Percentiles rank a stretch among this genome's conserved stretches.
phyloP scores from a whole-genome alignment of 495 filamentous ascomycete species.

The Thozetella sp. region DNA sequence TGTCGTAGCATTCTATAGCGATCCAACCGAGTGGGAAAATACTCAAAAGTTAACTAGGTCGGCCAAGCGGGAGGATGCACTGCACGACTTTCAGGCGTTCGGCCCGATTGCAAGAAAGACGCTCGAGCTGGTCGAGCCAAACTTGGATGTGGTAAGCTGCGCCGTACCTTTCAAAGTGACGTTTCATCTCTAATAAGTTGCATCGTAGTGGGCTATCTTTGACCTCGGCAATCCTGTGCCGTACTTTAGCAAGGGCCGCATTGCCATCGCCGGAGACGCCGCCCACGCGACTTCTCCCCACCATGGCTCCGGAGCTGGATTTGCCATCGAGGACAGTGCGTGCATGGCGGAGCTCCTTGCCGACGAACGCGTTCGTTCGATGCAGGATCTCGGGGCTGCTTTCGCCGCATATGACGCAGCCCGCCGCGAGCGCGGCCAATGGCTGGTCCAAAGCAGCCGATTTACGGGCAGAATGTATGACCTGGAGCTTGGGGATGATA shows the following conservation, averaged over 20 bases:
- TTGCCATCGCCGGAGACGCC: constrained; percentile 68
- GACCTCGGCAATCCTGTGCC: constrained; percentile 64
- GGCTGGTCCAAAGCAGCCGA: constrained; percentile 41
- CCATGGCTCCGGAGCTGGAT: constrained; percentile 69
- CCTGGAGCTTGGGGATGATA: too few relatives aligned
- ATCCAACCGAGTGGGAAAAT: constrained; percentile 25
- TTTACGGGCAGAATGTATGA: constrained; percentile 38
- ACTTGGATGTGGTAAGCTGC: constrained; percentile 17
- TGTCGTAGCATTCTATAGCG: constrained; percentile 15
- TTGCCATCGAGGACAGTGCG: constrained; percentile 68
- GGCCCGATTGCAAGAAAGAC: constrained; percentile 37
- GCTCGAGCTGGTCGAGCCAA: constrained; percentile 23
- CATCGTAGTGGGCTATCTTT: constrained; percentile 57
- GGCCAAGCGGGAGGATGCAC: constrained; percentile 54
- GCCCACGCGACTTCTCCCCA: constrained; percentile 73
- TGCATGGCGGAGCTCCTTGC: constrained; percentile 58
- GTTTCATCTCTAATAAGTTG: constrained; percentile 31
- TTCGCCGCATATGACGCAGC: constrained; percentile 65
- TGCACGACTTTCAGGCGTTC: constrained; percentile 55
- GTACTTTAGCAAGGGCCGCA: constrained; percentile 52
- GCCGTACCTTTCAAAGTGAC: too few relatives aligned
- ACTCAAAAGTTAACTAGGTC: not conserved
- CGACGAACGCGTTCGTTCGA: constrained; percentile 35
- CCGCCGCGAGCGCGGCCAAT: constrained; percentile 49
- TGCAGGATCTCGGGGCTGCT: constrained; percentile 43